Evolutionary conservation across 2,329 filamentous ascomycete genomes (phyloP).

Genomic region (Cladophialophora bantiana): DNA sequence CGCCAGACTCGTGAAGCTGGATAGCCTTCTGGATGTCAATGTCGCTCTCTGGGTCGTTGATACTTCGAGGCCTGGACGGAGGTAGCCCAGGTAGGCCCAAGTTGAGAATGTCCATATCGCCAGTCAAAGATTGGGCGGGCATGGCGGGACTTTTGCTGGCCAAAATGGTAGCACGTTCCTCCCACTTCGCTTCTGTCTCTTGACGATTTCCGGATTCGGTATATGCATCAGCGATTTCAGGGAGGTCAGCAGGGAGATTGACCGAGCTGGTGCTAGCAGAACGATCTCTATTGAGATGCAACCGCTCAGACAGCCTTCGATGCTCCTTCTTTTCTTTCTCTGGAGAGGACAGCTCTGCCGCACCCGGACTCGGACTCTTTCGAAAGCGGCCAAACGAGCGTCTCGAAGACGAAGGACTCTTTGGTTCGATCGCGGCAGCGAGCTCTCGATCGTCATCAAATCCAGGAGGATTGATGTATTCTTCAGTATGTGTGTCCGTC

Average conservation of each 20-base stretch:
- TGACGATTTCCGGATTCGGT: constrained; percentile 57
- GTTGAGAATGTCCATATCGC: constrained; percentile 23
- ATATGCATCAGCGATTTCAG: constrained; percentile 67
- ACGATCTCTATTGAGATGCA: constrained; percentile 65
- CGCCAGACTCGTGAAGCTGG: constrained; percentile 82
- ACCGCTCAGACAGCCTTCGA: constrained; percentile 67
- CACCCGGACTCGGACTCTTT: constrained; percentile 44
- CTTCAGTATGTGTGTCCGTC: constrained; percentile 80
- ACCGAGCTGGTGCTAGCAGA: constrained; percentile 66
- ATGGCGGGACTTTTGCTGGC: constrained; percentile 53
- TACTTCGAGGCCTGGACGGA: constrained; percentile 35
- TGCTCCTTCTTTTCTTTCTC: constrained; percentile 45
- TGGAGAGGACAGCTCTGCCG: constrained; percentile 47
- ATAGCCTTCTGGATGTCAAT: constrained; percentile 94
- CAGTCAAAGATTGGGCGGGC: constrained; percentile 8
- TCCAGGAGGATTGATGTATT: constrained; percentile 75
- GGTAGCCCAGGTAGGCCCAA: constrained; percentile 21
- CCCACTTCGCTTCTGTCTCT: constrained; percentile 79
- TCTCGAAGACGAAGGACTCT: constrained; percentile 24
- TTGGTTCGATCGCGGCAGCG: constrained; percentile 13
- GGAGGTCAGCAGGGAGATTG: constrained; percentile 80
- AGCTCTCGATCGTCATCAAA: constrained; percentile 49
- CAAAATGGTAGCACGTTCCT: constrained; percentile 88
- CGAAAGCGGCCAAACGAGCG: constrained; percentile 45
- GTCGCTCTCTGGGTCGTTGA: constrained; percentile 43